Evolutionary conservation across 2,329 filamentous ascomycete species (phyloP).

Genomic region (Fusarium hainanense): DNA sequence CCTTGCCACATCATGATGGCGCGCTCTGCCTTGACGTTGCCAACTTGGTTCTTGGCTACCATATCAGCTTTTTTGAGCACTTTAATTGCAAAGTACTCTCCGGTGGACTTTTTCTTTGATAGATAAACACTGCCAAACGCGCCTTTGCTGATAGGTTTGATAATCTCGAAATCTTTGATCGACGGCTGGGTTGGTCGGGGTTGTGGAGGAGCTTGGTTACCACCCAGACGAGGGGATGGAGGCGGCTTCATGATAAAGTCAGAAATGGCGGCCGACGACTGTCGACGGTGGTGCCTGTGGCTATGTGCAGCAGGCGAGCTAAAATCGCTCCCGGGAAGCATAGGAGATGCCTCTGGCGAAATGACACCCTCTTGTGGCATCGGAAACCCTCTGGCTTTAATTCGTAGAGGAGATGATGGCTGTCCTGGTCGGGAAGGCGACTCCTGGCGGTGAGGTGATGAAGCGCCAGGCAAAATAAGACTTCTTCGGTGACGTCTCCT

Average conservation of each 20-base stretch:
- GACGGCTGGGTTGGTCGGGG: slow-evolving; percentile 91
- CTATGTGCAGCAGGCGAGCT: slow-evolving; percentile 75
- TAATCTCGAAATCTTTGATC: slow-evolving; percentile 99
- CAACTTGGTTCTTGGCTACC: slow-evolving; percentile 99
- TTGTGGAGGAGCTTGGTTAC: slow-evolving; percentile 81
- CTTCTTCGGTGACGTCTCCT: slow-evolving; percentile 88
- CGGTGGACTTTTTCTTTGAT: slow-evolving; percentile 98
- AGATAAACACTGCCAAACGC: slow-evolving; percentile 98
- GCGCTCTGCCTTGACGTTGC: slow-evolving; percentile 97
- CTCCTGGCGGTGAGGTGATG: slow-evolving; percentile 85
- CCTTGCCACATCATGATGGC: slow-evolving; percentile 99
- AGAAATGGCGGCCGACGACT: slow-evolving; percentile 91
- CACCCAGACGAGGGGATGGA: slow-evolving; percentile 82
- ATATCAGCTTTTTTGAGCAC: slow-evolving; percentile 99
- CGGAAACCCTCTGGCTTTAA: slow-evolving; percentile 78
- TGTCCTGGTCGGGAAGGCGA: slow-evolving; percentile 84
- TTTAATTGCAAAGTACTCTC: slow-evolving; percentile 98
- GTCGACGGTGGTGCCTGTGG: slow-evolving; percentile 79
- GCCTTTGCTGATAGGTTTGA: slow-evolving; percentile 99
- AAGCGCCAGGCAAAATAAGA: slow-evolving; percentile 80
- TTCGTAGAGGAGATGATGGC: slow-evolving; percentile 87
- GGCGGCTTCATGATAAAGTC: slow-evolving; percentile 74
- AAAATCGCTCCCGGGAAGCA: slow-evolving; percentile 85
- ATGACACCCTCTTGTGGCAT: slow-evolving; percentile 72
- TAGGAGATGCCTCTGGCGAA: slow-evolving; percentile 90